Evolutionary conservation across 768 basidiomycete genomes (phyloP).

Genomic region (Xerocomellus dryophilus): DNA sequence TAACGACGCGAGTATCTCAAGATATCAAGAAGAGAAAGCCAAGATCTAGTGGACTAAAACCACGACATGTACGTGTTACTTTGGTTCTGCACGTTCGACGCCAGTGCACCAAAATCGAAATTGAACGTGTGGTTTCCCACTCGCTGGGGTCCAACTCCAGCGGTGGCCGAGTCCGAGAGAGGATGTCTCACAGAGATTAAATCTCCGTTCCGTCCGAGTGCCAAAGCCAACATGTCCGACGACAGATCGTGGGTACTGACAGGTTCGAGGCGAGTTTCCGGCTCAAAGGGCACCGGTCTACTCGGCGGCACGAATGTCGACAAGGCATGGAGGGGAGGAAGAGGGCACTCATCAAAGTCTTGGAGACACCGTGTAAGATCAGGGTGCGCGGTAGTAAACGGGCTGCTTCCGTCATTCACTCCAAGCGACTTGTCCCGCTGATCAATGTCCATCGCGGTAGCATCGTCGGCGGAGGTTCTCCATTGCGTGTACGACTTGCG

Average conservation of each 20-base stretch:
- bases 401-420: background rate
- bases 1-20: constrained; percentile 12
- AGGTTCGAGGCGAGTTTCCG: constrained; percentile 19
- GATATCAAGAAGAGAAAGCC: constrained; percentile 17
- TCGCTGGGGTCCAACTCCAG: constrained; percentile 33
- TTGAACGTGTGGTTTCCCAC: constrained; percentile 56
- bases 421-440: constrained; percentile 3
- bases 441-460: constrained; percentile 29
- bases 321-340: constrained; percentile 21
- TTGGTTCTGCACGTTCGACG: constrained; percentile 52
- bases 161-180: constrained; percentile 16
- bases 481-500: constrained; percentile 44
- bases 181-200: constrained; percentile 18
- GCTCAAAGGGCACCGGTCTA: constrained; percentile 15
- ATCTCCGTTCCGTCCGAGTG: constrained; percentile 30
- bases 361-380: constrained; percentile 25
- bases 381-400: constrained; percentile 25
- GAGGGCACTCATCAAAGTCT: constrained; percentile 21
- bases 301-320: constrained; percentile 24
- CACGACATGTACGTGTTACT: constrained; percentile 62
- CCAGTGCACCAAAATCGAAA: constrained; percentile 60
- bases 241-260: constrained; percentile 28
- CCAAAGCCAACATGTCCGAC: constrained; percentile 33
- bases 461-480: constrained; percentile 24
- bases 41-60: constrained; percentile 42